Conservation (phyloP, 2,329 filamentous ascomycete genomes). For the Alternaria infectoria region DNA sequence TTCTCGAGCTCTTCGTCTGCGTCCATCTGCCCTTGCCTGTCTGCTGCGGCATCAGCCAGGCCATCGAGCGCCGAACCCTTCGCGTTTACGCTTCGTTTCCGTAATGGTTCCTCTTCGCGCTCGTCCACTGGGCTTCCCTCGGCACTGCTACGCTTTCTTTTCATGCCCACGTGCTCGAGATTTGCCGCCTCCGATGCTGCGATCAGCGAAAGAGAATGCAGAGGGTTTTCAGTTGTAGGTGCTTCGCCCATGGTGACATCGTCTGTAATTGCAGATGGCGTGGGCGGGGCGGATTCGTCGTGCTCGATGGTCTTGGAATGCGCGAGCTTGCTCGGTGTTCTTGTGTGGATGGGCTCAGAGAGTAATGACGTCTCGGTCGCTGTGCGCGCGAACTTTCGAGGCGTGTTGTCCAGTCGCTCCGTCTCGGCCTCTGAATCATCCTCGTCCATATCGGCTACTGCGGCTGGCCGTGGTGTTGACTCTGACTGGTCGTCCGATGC, state of each 20-base stretch:
- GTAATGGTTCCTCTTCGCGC: conserved; percentile 43
- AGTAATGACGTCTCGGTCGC: conserved; percentile 42
- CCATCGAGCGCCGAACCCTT: conserved; percentile 35
- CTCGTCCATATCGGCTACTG: conserved; percentile 53
- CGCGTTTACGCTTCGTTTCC: conserved; percentile 43
- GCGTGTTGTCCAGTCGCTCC: conserved; percentile 89
- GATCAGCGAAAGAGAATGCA: conserved; percentile 41
- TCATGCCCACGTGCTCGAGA: conserved; percentile 44
- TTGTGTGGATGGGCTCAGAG: conserved; percentile 41
- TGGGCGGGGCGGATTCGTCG: conserved; percentile 36
- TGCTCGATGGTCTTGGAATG: conserved; percentile 42
- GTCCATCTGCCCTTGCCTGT: conserved; percentile 36
- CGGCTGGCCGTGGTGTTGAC: conserved; percentile 34
- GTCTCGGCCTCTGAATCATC: conserved; percentile 89
- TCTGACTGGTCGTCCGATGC: conserved; percentile 67
- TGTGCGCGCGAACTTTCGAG: conserved; percentile 63
- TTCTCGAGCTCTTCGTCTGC: conserved; percentile 62
- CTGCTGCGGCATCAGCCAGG: conserved; percentile 37
- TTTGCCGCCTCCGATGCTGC: conserved; percentile 41
- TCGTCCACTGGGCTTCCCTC: conserved; percentile 49
- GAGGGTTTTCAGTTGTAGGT: conserved; percentile 27
- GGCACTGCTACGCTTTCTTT: conserved; percentile 54
- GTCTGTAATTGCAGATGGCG: conserved; percentile 29
- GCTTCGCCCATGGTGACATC: conserved; percentile 24
- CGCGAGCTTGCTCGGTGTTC: conserved; percentile 47